A percentile compares a stretch with the other conserved stretches of the same genome.
Conservation (phyloP, 148 eudicot species). For the Persicaria tinctoria region DNA sequence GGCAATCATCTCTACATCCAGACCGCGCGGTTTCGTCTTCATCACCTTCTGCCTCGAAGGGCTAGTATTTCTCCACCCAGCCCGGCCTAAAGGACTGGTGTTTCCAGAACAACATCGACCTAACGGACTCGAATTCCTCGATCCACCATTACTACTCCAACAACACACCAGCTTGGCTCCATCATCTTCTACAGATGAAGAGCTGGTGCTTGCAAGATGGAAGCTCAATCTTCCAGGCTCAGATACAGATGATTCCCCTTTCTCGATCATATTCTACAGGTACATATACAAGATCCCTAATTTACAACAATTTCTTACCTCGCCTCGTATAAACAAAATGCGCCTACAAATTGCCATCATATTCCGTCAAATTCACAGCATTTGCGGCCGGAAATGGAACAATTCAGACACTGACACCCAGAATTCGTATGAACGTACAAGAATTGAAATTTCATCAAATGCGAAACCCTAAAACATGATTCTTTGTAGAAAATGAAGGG, state of each 20-base stretch:
- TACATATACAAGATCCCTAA: neutral
- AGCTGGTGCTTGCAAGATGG: slow-evolving; percentile 18
- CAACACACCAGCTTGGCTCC: slow-evolving; percentile 32
- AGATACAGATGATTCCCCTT: slow-evolving; percentile 48
- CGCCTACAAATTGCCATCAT: neutral
- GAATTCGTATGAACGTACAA: neutral
- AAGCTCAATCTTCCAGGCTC: slow-evolving; percentile 25
- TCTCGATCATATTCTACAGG: slow-evolving; percentile 31
- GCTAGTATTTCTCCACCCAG: slow-evolving; percentile 78
- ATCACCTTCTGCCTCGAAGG: slow-evolving; percentile 72
- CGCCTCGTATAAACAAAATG: neutral
- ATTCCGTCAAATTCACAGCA: neutral
- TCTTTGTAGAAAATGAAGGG: neutral
- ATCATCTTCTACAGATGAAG: slow-evolving; percentile 28
- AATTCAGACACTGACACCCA: neutral
- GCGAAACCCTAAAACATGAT: neutral
- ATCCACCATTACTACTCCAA: slow-evolving; percentile 33
- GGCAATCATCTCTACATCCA: slow-evolving; percentile 70
- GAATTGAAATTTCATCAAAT: neutral
- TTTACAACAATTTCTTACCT: neutral
- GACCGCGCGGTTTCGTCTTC: slow-evolving; percentile 87
- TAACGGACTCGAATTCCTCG: slow-evolving; percentile 56
- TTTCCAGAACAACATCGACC: slow-evolving; percentile 43
- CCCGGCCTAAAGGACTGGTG: slow-evolving; percentile 53
- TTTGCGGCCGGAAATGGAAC: neutral